A percentile compares a stretch with the other conserved stretches of the same genome.
Evolutionary conservation across 345 rosid species (phyloP).

Genomic region (Boechera stricta): DNA sequence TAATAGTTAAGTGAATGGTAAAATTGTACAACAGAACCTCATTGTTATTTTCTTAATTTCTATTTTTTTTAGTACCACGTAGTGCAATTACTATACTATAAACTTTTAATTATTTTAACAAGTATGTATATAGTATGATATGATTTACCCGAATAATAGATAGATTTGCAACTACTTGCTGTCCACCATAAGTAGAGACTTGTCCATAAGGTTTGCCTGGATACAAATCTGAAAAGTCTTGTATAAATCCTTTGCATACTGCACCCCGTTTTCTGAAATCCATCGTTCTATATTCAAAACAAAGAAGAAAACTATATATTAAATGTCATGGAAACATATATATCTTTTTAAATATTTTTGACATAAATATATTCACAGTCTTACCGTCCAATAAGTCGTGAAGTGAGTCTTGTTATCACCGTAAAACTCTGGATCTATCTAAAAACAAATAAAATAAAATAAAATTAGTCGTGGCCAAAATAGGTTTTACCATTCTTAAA

Average conservation of each 20-base stretch:
- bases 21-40: background rate
- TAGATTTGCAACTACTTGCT: background rate
- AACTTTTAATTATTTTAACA: background rate
- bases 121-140: background rate
- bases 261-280: slow-evolving; percentile 18
- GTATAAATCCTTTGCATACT: slow-evolving; percentile 12
- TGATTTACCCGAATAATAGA: background rate
- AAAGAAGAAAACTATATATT: background rate
- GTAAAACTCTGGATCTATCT: slow-evolving; percentile 9
- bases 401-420: background rate
- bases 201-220: background rate
- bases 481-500: background rate
- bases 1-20: too few relatives aligned
- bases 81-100: background rate
- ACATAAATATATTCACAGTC: background rate
- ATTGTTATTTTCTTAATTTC: background rate
- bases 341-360: background rate
- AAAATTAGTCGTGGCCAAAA: background rate
- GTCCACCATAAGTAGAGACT: slow-evolving; percentile 23
- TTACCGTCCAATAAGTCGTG: slow-evolving; percentile 24
- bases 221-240: slow-evolving; percentile 14
- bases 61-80: background rate
- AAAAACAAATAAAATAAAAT: background rate
- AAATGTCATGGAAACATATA: background rate
- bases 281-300: slow-evolving; percentile 12